Evolutionary conservation across 192 early-diverging fungal genomes (phyloP).

Genomic region (Podila epigama): DNA sequence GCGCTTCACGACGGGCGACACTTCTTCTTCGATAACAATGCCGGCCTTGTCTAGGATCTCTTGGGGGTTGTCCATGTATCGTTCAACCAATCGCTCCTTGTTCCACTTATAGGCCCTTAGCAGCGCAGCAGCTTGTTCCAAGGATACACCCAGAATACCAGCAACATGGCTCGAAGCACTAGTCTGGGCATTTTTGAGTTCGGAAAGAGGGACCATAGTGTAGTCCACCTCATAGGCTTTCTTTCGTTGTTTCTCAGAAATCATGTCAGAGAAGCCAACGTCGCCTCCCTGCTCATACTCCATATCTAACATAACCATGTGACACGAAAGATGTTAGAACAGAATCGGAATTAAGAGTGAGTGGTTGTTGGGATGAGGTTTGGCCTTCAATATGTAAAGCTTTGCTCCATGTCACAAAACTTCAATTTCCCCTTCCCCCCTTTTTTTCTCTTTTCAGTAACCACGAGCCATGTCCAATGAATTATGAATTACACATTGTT

Average conservation of each 20-base stretch:
- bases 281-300: conserved; percentile 65
- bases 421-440: too few species aligned
- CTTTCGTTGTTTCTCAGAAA: conserved; percentile 64
- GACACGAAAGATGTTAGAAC: background rate
- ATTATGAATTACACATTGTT: too few species aligned
- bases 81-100: conserved; percentile 85
- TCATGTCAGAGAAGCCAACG: conserved; percentile 63
- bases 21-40: conserved; percentile 65
- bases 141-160: conserved; percentile 70
- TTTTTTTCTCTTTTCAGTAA: background rate
- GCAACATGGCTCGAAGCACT: conserved; percentile 76
- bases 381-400: too few species aligned
- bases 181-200: conserved; percentile 69
- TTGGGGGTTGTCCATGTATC: conserved; percentile 75
- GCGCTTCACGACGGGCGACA: conserved; percentile 48
- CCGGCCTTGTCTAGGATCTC: conserved; percentile 70
- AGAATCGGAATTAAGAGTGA: background rate
- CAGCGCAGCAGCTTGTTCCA: conserved; percentile 76
- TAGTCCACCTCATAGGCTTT: conserved; percentile 83
- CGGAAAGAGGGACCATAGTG: conserved; percentile 63
- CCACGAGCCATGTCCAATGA: too few species aligned
- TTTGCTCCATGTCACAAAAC: too few species aligned
- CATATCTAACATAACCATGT: conserved; percentile 16
- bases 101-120: conserved; percentile 86
- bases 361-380: background rate